Conservation (phyloP, 345 rosid genomes). For the Laguncularia racemosa region DNA sequence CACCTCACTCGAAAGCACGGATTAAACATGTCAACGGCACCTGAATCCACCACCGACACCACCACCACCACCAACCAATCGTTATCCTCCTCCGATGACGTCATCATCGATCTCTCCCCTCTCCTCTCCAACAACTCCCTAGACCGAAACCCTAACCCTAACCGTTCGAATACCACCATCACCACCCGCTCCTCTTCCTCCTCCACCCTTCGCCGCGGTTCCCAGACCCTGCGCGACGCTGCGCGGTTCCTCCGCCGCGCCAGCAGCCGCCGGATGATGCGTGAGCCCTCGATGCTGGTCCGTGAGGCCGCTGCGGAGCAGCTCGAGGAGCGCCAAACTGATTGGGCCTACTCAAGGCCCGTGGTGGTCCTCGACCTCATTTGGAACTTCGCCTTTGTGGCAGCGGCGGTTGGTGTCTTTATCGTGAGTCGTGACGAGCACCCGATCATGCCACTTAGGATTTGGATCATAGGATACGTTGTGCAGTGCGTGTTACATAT, state of each 20-base stretch:
- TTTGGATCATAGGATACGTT: conserved; percentile 79
- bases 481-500: conserved; percentile 80
- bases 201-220: conserved; percentile 24
- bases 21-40: not conserved
- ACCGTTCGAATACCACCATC: conserved; percentile 9
- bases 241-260: conserved; percentile 82
- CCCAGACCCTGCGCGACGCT: conserved; percentile 67
- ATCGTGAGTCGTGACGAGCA: conserved; percentile 54
- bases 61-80: not conserved
- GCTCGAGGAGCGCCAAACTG: conserved; percentile 95
- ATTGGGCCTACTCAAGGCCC: conserved; percentile 97
- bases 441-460: conserved; percentile 70
- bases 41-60: not conserved
- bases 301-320: conserved; percentile 96
- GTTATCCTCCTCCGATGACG: conserved; percentile 42
- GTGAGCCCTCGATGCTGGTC: conserved; percentile 91
- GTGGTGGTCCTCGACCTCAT: conserved; percentile 74
- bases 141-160: conserved; percentile 8
- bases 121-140: conserved; percentile 30
- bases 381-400: conserved; percentile 86
- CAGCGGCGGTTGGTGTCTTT: conserved; percentile 53
- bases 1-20: not conserved
- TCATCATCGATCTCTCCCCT: conserved; percentile 53
- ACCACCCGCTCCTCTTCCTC: conserved; percentile 25
- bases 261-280: conserved; percentile 81